A percentile compares a stretch with the other conserved stretches of the same genome.
Evolutionary conservation across 139 green algal species (phyloP).

Genomic region (Yamagishiella unicocca): DNA sequence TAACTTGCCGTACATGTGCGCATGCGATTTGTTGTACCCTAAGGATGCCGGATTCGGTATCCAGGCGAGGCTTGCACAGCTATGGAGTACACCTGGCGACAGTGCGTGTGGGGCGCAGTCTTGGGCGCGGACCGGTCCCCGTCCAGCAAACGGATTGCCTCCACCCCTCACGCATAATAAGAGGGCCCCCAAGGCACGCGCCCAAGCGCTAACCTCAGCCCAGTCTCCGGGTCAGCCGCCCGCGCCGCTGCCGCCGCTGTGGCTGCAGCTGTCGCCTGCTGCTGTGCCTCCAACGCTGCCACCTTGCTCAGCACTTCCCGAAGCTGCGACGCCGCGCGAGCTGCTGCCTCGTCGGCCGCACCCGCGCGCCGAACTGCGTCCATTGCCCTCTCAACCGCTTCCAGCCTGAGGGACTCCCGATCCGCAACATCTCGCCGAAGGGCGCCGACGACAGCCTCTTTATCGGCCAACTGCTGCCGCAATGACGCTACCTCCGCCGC

Average conservation of each 20-base stretch:
- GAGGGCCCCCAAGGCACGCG: no score
- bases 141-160: no score
- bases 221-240: constrained; percentile 1
- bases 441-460: background rate
- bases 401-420: constrained; percentile 12
- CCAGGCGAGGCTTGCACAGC: no score
- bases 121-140: no score
- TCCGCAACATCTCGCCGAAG: constrained; percentile 15
- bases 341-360: constrained; percentile 17
- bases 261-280: background rate
- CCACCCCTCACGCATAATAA: no score
- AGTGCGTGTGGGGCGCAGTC: no score
- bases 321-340: constrained; percentile 3
- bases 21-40: no score
- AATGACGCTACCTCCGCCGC: background rate
- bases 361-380: constrained; percentile 29
- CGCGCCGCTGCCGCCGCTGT: background rate
- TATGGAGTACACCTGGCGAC: no score
- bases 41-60: no score
- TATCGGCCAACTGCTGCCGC: constrained; percentile 10
- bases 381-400: constrained; percentile 36
- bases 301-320: constrained; percentile 10
- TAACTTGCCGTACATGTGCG: background rate
- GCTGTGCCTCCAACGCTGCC: constrained; percentile 1
- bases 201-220: background rate